These are phyloP conservation scores for Pleurotus tuber-regium DNA, from an alignment of 768 basidiomycete genomes.

Conservation along the genomic window DNA sequence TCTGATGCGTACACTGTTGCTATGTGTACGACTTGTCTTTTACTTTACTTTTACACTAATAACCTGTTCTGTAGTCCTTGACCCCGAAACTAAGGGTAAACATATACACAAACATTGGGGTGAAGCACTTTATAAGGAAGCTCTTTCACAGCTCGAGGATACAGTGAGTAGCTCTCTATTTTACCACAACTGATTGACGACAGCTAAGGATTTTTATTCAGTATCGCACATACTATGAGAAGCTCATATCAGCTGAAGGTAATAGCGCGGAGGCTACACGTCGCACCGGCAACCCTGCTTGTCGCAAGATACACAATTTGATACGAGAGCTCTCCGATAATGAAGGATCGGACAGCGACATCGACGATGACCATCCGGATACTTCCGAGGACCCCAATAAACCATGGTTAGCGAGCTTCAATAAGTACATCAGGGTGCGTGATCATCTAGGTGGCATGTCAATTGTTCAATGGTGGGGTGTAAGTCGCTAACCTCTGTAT, in stretches of 20 bases:
- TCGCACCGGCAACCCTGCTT: too few relatives aligned
- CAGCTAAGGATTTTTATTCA: neutral
- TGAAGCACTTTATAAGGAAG: neutral
- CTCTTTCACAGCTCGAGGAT: neutral
- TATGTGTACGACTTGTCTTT: conserved; percentile 18
- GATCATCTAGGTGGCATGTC: neutral
- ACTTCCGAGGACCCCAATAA: neutral
- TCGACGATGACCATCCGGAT: neutral
- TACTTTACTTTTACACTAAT: neutral
- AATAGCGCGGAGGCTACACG: too few relatives aligned
- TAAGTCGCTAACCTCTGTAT: too few relatives aligned
- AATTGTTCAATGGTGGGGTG: neutral
- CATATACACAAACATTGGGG: conserved; percentile 11
- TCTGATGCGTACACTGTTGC: conserved; percentile 26
- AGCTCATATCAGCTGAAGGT: too few relatives aligned
- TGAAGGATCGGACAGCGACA: too few relatives aligned
- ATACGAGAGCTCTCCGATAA: too few relatives aligned
- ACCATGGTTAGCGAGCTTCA: neutral
- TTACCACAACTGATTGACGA: too few relatives aligned
- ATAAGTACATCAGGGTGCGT: neutral
- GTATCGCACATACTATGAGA: neutral
- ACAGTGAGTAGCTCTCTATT: conserved; percentile 5
- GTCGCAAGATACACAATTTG: too few relatives aligned
- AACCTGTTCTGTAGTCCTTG: neutral
- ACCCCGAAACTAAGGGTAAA: conserved; percentile 8